Conservation (phyloP, 2,329 filamentous ascomycete species). For the Talaromyces sp. region DNA sequence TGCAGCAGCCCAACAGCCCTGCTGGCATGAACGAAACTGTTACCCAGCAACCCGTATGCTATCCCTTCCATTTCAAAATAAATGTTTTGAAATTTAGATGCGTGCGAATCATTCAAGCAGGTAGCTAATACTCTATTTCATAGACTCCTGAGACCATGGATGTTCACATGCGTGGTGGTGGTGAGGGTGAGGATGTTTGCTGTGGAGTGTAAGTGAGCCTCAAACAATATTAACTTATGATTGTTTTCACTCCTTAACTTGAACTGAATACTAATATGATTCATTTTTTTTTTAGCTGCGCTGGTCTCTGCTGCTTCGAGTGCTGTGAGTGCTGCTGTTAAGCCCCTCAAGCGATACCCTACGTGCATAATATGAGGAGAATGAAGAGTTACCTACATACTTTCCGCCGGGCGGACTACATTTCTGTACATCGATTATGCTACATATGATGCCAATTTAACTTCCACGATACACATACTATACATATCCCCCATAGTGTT, state of each 20-base stretch:
- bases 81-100: too few species aligned
- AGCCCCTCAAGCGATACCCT: not conserved
- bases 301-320: conserved; percentile 19
- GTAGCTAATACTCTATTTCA: not conserved
- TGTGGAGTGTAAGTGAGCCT: conserved; percentile 14
- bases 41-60: conserved; percentile 15
- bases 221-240: not conserved
- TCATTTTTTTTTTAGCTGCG: conserved; percentile 9
- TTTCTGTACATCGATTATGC: conserved; percentile 1
- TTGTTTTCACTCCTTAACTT: not conserved
- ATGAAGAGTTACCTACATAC: not conserved
- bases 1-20: conserved; percentile 16
- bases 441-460: not conserved
- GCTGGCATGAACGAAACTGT: conserved; percentile 15
- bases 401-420: not conserved
- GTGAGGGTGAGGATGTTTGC: conserved; percentile 18
- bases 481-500: too few species aligned
- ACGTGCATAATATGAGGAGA: too few species aligned
- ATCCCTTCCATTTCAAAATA: too few species aligned
- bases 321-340: conserved; percentile 16
- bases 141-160: conserved; percentile 10
- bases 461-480: not conserved
- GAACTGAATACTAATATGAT: too few species aligned
- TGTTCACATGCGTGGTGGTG: conserved; percentile 16
- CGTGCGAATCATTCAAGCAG: not conserved